Base-by-base conservation (phyloP, 2,329 filamentous ascomycete genomes). In the Monosporascus sp. region DNA sequence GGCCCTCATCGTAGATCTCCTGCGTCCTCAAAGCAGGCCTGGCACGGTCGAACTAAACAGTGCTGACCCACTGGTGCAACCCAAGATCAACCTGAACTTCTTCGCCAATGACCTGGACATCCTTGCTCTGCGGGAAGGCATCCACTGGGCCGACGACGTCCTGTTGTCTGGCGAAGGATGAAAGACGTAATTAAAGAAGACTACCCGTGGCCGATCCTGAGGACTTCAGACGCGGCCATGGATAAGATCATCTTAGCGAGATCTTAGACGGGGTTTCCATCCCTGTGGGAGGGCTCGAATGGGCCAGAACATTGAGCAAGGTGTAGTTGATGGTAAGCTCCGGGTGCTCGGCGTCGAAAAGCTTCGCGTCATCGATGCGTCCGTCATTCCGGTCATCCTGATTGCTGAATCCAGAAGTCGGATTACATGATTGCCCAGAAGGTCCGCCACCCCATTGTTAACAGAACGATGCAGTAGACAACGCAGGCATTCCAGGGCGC, bases 351-450 rank as follows among this genome's bases (percentile, higher is more conserved):
- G 80, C 0, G 66, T 83, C 47, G 72, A 75, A 50, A 75, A 73
- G 22, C 71, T 84, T 2, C 73, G 80, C 8, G 72, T 84, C 11
- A 74, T 78, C 36, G 81, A 84, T 61, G 80, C 80, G 0, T 81
- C 76, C 0, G 65, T 82, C 22, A 77, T 83, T 14, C 81, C 81
- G 0, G 71, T 82, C 64, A 81, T 74, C 65, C 80, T 54, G 81
- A 73, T 72, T 80, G 69, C n/a, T 74, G 80, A 1, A 83, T 83
- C 47, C 81, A 84, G 63, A 83, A 81, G 53, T 74, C 77, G 2
- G 80, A 84, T 2, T 85, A 85, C 58, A 81, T 80, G 75, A 62
- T 83, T 52, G 81, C 71, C 5, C 81, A 85, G 62, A 84, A 79
- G 69, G 71, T 60, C 49, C 48, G 49, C 51, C 31, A 47, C 5